Conservation (phyloP, 306 rosid species). For the Cicer yamashitae region DNA sequence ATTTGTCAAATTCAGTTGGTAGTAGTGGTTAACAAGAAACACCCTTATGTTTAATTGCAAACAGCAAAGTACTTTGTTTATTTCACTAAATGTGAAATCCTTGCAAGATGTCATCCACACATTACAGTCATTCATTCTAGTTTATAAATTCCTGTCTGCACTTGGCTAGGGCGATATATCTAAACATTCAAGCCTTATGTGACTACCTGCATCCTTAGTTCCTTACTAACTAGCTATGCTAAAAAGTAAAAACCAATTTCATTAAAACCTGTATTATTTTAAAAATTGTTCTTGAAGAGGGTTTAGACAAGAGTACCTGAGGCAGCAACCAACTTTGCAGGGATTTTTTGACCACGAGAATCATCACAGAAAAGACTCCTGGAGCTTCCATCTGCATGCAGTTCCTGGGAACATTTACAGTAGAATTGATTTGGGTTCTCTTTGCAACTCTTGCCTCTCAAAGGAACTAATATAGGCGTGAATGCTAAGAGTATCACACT, state of each 20-base stretch:
- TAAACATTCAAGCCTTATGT: slow-evolving; percentile 15
- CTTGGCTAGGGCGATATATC: not conserved
- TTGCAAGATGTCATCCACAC: not conserved
- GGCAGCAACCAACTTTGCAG: slow-evolving; percentile 46
- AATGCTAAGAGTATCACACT: slow-evolving; percentile 16
- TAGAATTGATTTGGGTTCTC: slow-evolving; percentile 49
- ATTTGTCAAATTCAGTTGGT: not conserved
- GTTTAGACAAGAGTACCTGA: slow-evolving; percentile 43
- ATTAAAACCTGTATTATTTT: slow-evolving; percentile 7
- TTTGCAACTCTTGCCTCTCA: slow-evolving; percentile 49
- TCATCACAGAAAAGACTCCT: slow-evolving; percentile 26
- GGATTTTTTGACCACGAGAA: slow-evolving; percentile 27
- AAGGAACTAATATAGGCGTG: slow-evolving; percentile 59
- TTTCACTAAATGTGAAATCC: slow-evolving; percentile 7
- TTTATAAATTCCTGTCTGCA: not conserved
- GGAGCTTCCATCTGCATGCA: slow-evolving; percentile 31
- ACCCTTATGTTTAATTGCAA: slow-evolving; percentile 1
- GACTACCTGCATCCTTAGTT: not conserved
- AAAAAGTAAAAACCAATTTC: slow-evolving; percentile 1
- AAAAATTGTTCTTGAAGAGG: slow-evolving; percentile 29
- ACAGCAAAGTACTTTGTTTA: slow-evolving; percentile 9
- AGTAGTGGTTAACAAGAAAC: not conserved
- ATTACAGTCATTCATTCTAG: not conserved
- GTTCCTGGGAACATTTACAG: slow-evolving; percentile 47
- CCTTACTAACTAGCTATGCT: not conserved